These are phyloP conservation scores for Babesia ovata DNA, from an alignment of 169 alveolate genomes.

Conservation along the genomic window DNA sequence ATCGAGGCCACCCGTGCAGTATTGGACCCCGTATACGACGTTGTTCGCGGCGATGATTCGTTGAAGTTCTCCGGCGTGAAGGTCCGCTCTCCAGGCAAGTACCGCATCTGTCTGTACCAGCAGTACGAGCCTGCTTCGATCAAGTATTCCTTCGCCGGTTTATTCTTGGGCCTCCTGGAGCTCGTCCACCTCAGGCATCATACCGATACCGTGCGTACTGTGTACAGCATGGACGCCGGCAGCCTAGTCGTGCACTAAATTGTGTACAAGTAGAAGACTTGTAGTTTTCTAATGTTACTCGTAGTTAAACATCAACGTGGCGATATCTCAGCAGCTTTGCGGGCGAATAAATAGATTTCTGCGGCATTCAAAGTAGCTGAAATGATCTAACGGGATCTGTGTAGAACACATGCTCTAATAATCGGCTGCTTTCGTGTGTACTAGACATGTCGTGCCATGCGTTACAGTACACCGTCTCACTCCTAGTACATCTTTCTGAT, in stretches of 20 bases:
- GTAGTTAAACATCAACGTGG: no score
- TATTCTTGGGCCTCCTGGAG: constrained; percentile 1
- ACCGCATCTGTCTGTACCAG: constrained; percentile 59
- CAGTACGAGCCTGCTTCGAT: constrained; percentile 26
- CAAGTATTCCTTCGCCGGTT: neutral
- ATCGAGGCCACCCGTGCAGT: constrained; percentile 27
- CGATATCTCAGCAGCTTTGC: no score
- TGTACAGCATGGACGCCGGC: constrained; percentile 52
- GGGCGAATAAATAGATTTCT: no score
- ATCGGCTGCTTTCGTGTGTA: no score
- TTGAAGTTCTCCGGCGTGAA: constrained; percentile 31
- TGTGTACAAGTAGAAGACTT: neutral
- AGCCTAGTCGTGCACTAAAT: constrained; percentile 14
- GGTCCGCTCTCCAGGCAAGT: constrained; percentile 36
- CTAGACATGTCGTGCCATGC: no score
- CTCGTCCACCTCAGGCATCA: neutral
- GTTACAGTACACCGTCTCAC: no score
- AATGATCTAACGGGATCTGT: no score
- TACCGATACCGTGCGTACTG: constrained; percentile 21
- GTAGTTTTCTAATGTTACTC: constrained; percentile 16
- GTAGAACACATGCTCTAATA: no score
- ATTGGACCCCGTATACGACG: constrained; percentile 29
- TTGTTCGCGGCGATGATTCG: neutral
- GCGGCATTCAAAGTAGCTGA: no score
- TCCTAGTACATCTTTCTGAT: no score